Base-by-base conservation (phyloP, 169 alveolate genomes). In the Plasmodium vivax region DNA sequence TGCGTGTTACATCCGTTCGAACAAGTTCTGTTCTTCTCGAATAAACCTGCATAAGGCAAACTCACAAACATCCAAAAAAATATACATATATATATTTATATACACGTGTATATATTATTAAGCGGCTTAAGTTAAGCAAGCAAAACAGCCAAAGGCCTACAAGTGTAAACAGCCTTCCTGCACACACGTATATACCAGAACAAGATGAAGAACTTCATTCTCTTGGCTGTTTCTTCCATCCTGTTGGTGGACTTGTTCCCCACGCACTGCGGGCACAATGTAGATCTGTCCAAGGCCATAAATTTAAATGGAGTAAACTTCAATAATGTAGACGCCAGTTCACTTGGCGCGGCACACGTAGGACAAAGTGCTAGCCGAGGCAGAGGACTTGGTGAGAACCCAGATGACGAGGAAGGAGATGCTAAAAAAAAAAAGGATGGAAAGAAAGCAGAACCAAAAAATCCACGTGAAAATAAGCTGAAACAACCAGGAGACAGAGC, bases 171-270 rank as follows among this genome's bases (percentile, higher is more conserved):
- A 72, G 10, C 1, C 32, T 71, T 72, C 34, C 58, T 47, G n/a
- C 58, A 10, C 54, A 84, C 8, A 68, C 36, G 32, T 58, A 75
- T 47, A 85, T 30, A 30, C 38, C 10, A 34, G 36, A 79, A 38
- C 51, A 88, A 77, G 47, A 88, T 88, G 94, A 88, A 41, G 62
- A 88, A 88, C 32, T 88, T 79, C 30, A 56, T 71, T 36, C 71
- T 80, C 38, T 43, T 88, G 56, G 84, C 88, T 9, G 83, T 80
- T 5, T 54, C 94, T 0, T 77, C 94, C 34, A 62, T 88, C 82
- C 82, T 88, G 51, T 58, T 88, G 43, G 94, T 43, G 51, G 83
- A 88, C 41, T 58, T 56, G 10, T 36, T 77, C 30, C 51, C 45
- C 73, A 82, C 84, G 8, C 83, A 41, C 68, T 73, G 23, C 14